Evolutionary conservation across 1,139 yeast species (phyloP), one percentile per base, ranked within the genome.

Genomic region (Saccharomyces pastorianus): DNA sequence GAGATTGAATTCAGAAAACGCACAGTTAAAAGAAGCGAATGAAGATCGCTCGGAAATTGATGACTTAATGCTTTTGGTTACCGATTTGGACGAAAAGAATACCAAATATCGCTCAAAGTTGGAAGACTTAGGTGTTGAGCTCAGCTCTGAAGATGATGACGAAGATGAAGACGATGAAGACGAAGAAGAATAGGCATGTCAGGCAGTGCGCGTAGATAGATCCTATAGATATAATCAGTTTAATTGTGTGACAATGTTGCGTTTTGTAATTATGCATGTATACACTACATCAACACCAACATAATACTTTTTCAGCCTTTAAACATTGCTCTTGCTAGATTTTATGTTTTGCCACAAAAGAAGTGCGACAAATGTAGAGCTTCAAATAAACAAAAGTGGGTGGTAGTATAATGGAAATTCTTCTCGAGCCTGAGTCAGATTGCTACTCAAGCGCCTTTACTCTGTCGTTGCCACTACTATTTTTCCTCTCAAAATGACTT

Each of bases 71-170:
- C 72, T 87, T 47, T 72, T 88, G 47, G 80, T 89, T 71, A 77
- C 85, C 11, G 95, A 87, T 48, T 72, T 87, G 64, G 95, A 87
- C 59, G 93, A 87, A 51, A 79, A 79, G 56, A 83, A 80, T 56
- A 76, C 77, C 38, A 76, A 75, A 60, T 87, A 88, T 67, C 85
- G 84, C 61, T 64, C 68, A 14, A 76, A 74, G 57, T 73, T 85
- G 34, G 74, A 73, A 56, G 72, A 68, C 0, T 63, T 83, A 34
- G 88, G 80, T 1, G 78, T 73, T 4, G 80, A 77, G n/a, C 71
- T 78, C 2, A 78, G 80, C 4, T 80, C 78, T 26, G 82, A 79
- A 6, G 84, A 78, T 2, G 81, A 75, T 7, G 64, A 61, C 20
- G 58, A 61, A 11, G 34, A 32, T 1, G 38, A 32, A 8, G 32